Evolutionary conservation across 441 rosid genomes (phyloP), one percentile per base, ranked within the genome.

Genomic region (Gossypium schwendimanii): DNA sequence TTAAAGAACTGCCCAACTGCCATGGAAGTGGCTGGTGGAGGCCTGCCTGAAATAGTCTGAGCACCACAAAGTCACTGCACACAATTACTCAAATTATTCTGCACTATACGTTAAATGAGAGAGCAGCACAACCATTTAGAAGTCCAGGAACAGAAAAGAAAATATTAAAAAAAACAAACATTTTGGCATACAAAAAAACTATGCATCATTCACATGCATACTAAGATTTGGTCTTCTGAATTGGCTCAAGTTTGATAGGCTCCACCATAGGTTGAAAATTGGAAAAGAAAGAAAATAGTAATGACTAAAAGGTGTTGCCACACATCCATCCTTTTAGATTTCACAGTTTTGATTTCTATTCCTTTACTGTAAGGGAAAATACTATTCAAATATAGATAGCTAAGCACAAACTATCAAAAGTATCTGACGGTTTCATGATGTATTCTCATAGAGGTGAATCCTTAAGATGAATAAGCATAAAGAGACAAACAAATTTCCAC

Each of bases 21-120:
- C 98, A 95, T 93, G 69, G 99, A 95, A 79, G 90, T 87, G 55
- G 97, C 95, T 14, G 96, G 97, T 68, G 99, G 99, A 79, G 99
- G 98, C 81, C 93, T 85, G 76, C 98, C 98, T 58, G 97, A 91
- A 81, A 89, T 63, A 54, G 86, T 85, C 99, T 95, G 92, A 73
- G 71, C 76, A 83, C 73, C 75, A 80, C 67, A 80, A 83, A 82
- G 67, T 78, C 71, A 66, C 63, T 70, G 75, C 49, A 75, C 63
- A 73, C 75, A 84, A 70, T 78, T 45, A 74, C 75, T 76, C 54
- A 9, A 26, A 71, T 50, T 60, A 67, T 69, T 73, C 64, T 67
- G 67, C 70, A 53, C 52, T 26, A 73, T 50, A 72, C 6, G 45
- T 17, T 61, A 45, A 18, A 68, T 36, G 64, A 61, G 75, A 45